These are phyloP conservation scores for Mucor saturninus DNA, from an alignment of 371 early-diverging fungal species.

Conservation along the genomic window DNA sequence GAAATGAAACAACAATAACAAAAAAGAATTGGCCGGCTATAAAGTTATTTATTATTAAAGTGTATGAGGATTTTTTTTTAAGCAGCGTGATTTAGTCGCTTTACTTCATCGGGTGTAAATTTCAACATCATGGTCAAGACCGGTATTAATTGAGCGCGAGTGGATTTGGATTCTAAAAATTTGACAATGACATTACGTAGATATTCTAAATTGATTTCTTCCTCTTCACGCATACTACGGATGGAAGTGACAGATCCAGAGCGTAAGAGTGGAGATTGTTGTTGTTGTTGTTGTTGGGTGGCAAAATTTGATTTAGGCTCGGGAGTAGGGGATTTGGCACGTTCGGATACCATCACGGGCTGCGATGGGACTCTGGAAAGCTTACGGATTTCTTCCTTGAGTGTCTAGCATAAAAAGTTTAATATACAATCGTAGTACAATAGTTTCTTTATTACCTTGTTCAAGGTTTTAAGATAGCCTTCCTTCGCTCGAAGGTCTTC, in stretches of 20 bases:
- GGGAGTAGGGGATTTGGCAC: slow-evolving; percentile 29
- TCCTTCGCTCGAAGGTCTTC: slow-evolving; percentile 68
- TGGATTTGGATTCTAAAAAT: slow-evolving; percentile 83
- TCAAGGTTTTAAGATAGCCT: slow-evolving; percentile 67
- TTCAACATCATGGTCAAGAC: slow-evolving; percentile 81
- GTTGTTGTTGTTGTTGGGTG: no score
- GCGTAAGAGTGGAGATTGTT: slow-evolving; percentile 2
- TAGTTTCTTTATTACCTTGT: slow-evolving; percentile 47
- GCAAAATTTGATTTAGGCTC: background rate
- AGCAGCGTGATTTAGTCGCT: slow-evolving; percentile 56
- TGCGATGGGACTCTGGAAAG: slow-evolving; percentile 37
- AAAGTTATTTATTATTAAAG: background rate
- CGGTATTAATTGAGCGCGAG: slow-evolving; percentile 77
- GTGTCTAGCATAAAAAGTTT: slow-evolving; percentile 39
- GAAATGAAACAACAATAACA: slow-evolving; percentile 1
- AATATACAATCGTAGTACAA: background rate
- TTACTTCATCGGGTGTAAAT: slow-evolving; percentile 81
- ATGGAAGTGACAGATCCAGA: slow-evolving; percentile 28
- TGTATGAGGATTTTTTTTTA: background rate
- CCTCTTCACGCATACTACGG: slow-evolving; percentile 37
- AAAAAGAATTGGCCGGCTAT: background rate
- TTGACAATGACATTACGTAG: slow-evolving; percentile 82
- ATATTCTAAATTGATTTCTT: slow-evolving; percentile 82
- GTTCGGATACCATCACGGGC: slow-evolving; percentile 8
- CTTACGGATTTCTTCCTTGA: slow-evolving; percentile 72